Percentiles rank a stretch among this genome's conserved stretches.
These are phyloP conservation scores for Pichia sp. DNA, from an alignment of 1,139 yeast genomes.

Conservation along the genomic window DNA sequence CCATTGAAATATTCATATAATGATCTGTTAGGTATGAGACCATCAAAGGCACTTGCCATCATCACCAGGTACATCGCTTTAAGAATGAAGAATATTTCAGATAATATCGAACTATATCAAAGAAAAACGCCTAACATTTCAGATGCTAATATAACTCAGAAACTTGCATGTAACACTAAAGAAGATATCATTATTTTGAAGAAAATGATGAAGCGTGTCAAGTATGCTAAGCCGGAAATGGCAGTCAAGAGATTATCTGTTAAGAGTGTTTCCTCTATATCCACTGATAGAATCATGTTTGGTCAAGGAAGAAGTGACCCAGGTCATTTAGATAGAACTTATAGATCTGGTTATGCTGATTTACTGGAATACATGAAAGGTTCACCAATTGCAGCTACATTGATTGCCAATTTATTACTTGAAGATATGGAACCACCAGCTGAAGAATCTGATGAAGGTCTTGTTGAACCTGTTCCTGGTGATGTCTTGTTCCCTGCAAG, in stretches of 20 bases:
- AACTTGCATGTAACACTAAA: not conserved
- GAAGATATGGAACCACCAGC: constrained; percentile 78
- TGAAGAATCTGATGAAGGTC: constrained; percentile 75
- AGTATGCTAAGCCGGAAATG: constrained; percentile 5
- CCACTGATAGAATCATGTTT: not conserved
- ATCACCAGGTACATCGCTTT: constrained; percentile 3
- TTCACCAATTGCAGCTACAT: constrained; percentile 71
- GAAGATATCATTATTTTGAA: constrained; percentile 2
- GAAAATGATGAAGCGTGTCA: constrained; percentile 6
- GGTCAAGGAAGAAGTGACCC: not conserved
- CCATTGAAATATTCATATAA: constrained; percentile 3
- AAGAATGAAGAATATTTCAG: constrained; percentile 2
- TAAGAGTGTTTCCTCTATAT: not conserved
- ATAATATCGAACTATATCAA: constrained; percentile 3
- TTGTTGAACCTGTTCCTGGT: constrained; percentile 54
- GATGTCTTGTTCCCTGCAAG: constrained; percentile 96
- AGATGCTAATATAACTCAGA: not conserved
- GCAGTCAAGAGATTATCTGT: constrained; percentile 2
- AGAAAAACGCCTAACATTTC: not conserved
- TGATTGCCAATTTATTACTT: constrained; percentile 80
- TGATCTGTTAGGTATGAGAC: constrained; percentile 13
- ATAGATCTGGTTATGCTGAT: constrained; percentile 38
- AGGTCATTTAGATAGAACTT: constrained; percentile 12
- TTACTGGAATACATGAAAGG: constrained; percentile 71
- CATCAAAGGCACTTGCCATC: constrained; percentile 8